Conservation (phyloP, 1,284 basidiomycete genomes). For the Sanghuangporus sanghuang region DNA sequence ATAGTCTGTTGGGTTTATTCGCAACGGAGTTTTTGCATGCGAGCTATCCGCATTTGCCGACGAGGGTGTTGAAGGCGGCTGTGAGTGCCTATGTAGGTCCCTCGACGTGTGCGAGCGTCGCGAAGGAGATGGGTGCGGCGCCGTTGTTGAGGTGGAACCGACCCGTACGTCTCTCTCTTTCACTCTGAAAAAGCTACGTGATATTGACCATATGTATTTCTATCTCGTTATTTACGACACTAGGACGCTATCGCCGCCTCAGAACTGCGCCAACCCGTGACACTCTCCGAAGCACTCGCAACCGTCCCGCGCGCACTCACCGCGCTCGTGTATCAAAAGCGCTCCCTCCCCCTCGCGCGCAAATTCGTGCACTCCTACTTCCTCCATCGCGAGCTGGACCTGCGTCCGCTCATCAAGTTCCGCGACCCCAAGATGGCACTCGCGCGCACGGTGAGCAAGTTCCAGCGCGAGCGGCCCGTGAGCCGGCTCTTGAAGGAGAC, state of each 20-base stretch:
- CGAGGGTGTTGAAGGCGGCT: constrained; percentile 84
- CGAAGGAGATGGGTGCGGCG: constrained; percentile 73
- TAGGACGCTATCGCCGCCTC: constrained; percentile 45
- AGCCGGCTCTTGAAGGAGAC: constrained; percentile 88
- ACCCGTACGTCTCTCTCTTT: constrained; percentile 39
- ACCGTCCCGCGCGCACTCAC: constrained; percentile 72
- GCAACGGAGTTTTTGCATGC: constrained; percentile 82
- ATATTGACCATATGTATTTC: neutral
- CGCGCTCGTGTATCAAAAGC: constrained; percentile 75
- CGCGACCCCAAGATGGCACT: constrained; percentile 80
- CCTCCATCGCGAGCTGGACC: constrained; percentile 76
- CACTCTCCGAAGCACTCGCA: constrained; percentile 55
- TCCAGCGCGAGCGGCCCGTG: constrained; percentile 67
- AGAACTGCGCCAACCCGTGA: constrained; percentile 47
- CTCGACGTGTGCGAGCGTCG: constrained; percentile 76
- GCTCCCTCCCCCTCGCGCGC: constrained; percentile 73
- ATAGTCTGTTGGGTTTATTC: constrained; percentile 88
- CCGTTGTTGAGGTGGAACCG: constrained; percentile 68
- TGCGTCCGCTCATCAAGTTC: constrained; percentile 86
- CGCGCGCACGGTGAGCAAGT: constrained; percentile 71
- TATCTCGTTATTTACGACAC: neutral
- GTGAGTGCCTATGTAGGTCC: constrained; percentile 90
- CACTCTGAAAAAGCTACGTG: neutral
- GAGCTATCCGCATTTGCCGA: constrained; percentile 88
- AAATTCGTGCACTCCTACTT: constrained; percentile 85